These are phyloP conservation scores for Pestalotiopsis sp. DNA, from an alignment of 2,329 filamentous ascomycete species.

Conservation along the genomic window DNA sequence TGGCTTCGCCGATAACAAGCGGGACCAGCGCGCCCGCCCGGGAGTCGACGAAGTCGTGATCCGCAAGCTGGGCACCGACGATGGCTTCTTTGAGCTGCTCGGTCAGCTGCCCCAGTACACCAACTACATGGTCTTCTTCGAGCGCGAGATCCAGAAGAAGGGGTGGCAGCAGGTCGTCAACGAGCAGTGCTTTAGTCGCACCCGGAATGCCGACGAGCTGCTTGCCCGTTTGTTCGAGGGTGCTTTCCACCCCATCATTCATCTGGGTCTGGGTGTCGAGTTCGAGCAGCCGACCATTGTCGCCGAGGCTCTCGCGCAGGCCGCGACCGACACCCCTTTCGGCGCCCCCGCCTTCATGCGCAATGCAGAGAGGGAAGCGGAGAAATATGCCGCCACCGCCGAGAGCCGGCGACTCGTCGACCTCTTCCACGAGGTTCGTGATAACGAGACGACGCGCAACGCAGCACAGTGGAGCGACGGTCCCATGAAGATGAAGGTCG, in stretches of 20 bases:
- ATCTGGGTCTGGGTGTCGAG: constrained; percentile 70
- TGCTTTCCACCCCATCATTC: constrained; percentile 68
- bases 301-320: constrained; percentile 67
- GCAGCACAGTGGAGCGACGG: constrained; percentile 41
- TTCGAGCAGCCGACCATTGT: constrained; percentile 68
- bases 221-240: constrained; percentile 52
- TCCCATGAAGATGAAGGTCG: constrained; percentile 58
- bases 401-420: constrained; percentile 17
- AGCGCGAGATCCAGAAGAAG: constrained; percentile 59
- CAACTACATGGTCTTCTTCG: constrained; percentile 66
- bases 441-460: constrained; percentile 51
- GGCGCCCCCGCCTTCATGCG: constrained; percentile 52
- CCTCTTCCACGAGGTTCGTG: constrained; percentile 26
- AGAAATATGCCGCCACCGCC: not conserved
- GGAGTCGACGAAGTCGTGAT: constrained; percentile 21
- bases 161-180: constrained; percentile 59
- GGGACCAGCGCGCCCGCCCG: constrained; percentile 28
- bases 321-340: constrained; percentile 54
- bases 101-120: constrained; percentile 43
- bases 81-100: constrained; percentile 25
- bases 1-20: constrained; percentile 27
- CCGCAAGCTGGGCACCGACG: constrained; percentile 19
- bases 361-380: constrained; percentile 16
- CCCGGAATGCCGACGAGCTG: constrained; percentile 60
- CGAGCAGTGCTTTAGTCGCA: constrained; percentile 61